Conservation (phyloP, 2,329 filamentous ascomycete species). For the Sporothrix schenckii region DNA sequence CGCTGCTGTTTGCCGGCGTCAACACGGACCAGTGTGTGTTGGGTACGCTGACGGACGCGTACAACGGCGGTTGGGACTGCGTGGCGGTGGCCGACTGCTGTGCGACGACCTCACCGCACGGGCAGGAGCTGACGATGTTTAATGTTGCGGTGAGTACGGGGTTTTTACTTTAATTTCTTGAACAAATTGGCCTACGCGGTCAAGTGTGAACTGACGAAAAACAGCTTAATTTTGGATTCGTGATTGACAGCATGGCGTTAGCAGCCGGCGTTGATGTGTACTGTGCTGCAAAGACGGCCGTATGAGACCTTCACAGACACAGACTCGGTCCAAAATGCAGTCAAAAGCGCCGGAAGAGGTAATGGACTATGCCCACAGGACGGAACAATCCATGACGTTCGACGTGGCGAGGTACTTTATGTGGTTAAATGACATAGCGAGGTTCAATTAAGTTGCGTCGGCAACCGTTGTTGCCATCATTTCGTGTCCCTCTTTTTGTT, state of each 20-base stretch:
- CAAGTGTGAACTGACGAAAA: neutral
- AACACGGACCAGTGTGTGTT: constrained; percentile 66
- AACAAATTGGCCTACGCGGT: neutral
- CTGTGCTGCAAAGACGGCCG: neutral
- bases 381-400: neutral
- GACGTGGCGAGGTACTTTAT: neutral
- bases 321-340: neutral
- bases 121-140: constrained; percentile 43
- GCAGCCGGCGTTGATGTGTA: constrained; percentile 27
- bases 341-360: neutral
- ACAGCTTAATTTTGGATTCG: constrained; percentile 37
- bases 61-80: constrained; percentile 59
- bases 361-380: constrained; percentile 1
- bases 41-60: constrained; percentile 59
- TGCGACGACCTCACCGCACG: constrained; percentile 52
- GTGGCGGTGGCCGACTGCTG: constrained; percentile 59
- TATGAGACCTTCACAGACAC: neutral
- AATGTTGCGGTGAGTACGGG: constrained; percentile 45
- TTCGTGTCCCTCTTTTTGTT: neutral
- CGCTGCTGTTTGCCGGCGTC: constrained; percentile 60
- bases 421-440: neutral
- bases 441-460: neutral
- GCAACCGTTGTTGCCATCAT: neutral
- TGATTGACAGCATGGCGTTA: constrained; percentile 36
- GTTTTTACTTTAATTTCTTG: too few species aligned